Evolutionary conservation across 768 basidiomycete genomes (phyloP).

Genomic region (Inosperma sp.): DNA sequence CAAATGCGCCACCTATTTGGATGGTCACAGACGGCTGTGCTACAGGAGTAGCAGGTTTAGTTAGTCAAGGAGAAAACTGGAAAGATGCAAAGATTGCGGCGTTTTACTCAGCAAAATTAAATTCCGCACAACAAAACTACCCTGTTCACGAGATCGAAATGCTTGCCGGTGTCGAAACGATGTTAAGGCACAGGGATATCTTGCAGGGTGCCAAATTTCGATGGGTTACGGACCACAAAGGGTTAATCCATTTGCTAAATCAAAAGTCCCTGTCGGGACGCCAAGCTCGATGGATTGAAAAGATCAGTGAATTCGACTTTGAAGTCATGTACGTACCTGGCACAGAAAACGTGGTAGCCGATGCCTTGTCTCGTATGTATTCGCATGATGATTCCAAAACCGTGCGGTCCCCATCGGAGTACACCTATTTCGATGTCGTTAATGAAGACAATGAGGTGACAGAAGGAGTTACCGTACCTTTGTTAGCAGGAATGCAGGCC

Average conservation of each 20-base stretch:
- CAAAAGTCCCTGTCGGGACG: constrained; percentile 31
- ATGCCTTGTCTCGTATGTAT: constrained; percentile 15
- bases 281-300: constrained; percentile 36
- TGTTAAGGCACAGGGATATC: constrained; percentile 26
- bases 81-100: constrained; percentile 23
- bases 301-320: constrained; percentile 20
- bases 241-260: constrained; percentile 23
- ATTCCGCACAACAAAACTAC: no score
- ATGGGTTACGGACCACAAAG: constrained; percentile 29
- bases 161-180: constrained; percentile 31
- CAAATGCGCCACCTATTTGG: constrained; percentile 22
- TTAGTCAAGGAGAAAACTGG: constrained; percentile 24
- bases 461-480: constrained; percentile 17
- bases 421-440: constrained; percentile 19
- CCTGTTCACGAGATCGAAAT: no score
- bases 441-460: constrained; percentile 10
- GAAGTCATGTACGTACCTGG: constrained; percentile 22
- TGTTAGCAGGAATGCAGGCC: no score
- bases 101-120: constrained; percentile 36
- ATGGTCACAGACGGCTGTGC: constrained; percentile 30
- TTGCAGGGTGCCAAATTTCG: constrained; percentile 27
- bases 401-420: constrained; percentile 14
- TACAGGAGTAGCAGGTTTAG: constrained; percentile 27
- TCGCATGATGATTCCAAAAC: constrained; percentile 19
- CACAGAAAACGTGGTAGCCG: constrained; percentile 26